These are phyloP conservation scores for Cladophialophora chaetospira DNA, from an alignment of 2,329 filamentous ascomycete genomes.

Conservation along the genomic window DNA sequence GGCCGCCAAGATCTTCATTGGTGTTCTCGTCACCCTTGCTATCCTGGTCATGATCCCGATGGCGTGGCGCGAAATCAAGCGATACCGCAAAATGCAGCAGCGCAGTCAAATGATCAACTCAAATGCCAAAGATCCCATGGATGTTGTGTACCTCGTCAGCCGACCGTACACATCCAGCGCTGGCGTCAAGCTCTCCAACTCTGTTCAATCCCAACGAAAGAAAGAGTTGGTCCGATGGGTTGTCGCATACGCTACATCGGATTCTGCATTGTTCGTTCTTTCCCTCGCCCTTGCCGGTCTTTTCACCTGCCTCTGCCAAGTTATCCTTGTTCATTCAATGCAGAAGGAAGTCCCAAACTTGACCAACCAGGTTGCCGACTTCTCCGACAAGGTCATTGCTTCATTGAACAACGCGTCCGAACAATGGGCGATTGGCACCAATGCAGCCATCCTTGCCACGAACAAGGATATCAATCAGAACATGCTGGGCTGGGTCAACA, in stretches of 20 bases:
- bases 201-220: slow-evolving; percentile 63
- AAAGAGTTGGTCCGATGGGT: slow-evolving; percentile 79
- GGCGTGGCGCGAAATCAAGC: slow-evolving; percentile 75
- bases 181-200: slow-evolving; percentile 62
- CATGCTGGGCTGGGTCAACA: slow-evolving; percentile 83
- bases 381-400: slow-evolving; percentile 75
- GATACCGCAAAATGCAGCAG: slow-evolving; percentile 72
- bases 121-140: slow-evolving; percentile 75
- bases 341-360: slow-evolving; percentile 76
- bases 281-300: slow-evolving; percentile 80
- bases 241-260: slow-evolving; percentile 82
- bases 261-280: slow-evolving; percentile 82
- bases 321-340: slow-evolving; percentile 71
- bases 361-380: slow-evolving; percentile 72
- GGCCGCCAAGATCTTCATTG: slow-evolving; percentile 74
- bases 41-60: slow-evolving; percentile 74
- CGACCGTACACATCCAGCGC: slow-evolving; percentile 72
- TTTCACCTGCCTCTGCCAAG: slow-evolving; percentile 80
- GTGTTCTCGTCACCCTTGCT: slow-evolving; percentile 71
- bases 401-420: slow-evolving; percentile 72
- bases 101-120: slow-evolving; percentile 67
- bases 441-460: slow-evolving; percentile 67
- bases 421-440: slow-evolving; percentile 75
- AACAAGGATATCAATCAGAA: slow-evolving; percentile 77
- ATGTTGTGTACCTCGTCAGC: slow-evolving; percentile 84